Evolutionary conservation across 768 basidiomycete genomes (phyloP).

Genomic region (Hericium erinaceus): DNA sequence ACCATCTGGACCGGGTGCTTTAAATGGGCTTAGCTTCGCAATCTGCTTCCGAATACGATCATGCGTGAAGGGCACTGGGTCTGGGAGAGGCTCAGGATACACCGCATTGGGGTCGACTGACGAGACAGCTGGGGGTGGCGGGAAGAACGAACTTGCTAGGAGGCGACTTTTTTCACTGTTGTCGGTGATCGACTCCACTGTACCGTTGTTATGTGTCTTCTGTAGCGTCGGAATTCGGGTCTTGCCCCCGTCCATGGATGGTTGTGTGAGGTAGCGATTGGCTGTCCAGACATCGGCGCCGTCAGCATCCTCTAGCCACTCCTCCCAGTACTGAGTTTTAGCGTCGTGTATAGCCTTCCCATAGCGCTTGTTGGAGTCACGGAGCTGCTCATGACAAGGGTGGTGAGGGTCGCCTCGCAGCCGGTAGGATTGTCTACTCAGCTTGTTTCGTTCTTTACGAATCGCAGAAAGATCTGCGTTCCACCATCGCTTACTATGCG

Average conservation of each 20-base stretch:
- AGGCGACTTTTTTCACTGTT: slow-evolving; percentile 12
- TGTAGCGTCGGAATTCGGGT: slow-evolving; percentile 15
- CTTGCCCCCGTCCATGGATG: slow-evolving; percentile 6
- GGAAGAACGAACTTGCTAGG: slow-evolving; percentile 23
- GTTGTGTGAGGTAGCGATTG: slow-evolving; percentile 2
- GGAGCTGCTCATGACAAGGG: not conserved
- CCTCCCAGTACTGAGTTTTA: slow-evolving; percentile 18
- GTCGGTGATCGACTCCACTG: too few species aligned
- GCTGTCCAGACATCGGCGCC: slow-evolving; percentile 15
- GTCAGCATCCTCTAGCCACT: slow-evolving; percentile 15
- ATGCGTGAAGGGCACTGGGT: slow-evolving; percentile 11
- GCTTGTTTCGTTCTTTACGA: not conserved
- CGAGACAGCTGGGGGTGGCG: slow-evolving; percentile 3
- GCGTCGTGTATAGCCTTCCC: slow-evolving; percentile 7
- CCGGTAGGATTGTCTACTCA: not conserved
- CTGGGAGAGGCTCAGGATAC: slow-evolving; percentile 19
- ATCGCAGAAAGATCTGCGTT: not conserved
- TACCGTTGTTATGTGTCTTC: not conserved
- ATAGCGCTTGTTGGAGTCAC: slow-evolving; percentile 3
- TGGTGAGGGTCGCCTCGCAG: not conserved
- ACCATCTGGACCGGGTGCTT: slow-evolving; percentile 22
- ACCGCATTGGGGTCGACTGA: slow-evolving; percentile 1
- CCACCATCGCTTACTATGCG: not conserved
- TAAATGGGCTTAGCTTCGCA: slow-evolving; percentile 23
- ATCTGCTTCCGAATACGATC: slow-evolving; percentile 20